These are phyloP conservation scores for Ceratobasidium sp. DNA, from an alignment of 1,284 basidiomycete species.

Conservation along the genomic window DNA sequence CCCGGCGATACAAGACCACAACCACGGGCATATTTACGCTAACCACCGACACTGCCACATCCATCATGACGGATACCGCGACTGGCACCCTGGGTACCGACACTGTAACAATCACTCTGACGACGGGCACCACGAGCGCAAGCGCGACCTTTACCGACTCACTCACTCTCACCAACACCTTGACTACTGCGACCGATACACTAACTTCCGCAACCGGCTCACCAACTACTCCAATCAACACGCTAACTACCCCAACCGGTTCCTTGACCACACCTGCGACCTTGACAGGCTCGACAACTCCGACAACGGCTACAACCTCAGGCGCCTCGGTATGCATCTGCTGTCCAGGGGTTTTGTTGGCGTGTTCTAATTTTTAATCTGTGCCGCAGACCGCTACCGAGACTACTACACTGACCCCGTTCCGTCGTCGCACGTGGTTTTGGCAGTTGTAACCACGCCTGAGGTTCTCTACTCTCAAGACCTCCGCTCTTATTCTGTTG, in stretches of 20 bases:
- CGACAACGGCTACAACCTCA: background rate
- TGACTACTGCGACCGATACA: background rate
- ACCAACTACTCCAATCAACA: too few species aligned
- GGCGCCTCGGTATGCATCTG: background rate
- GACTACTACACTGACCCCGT: constrained; percentile 1
- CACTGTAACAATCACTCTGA: background rate
- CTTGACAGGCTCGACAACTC: constrained; percentile 2
- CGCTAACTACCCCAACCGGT: too few species aligned
- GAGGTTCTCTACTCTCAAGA: background rate
- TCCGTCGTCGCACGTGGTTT: constrained; percentile 29
- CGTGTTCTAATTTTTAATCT: background rate
- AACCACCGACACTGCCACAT: background rate
- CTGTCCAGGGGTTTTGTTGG: background rate
- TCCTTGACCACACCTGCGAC: constrained; percentile 10
- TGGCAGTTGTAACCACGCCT: background rate
- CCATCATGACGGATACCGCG: background rate
- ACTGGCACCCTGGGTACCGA: constrained; percentile 5
- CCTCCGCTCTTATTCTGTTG: background rate
- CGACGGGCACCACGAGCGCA: background rate
- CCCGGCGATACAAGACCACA: background rate
- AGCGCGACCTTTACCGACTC: background rate
- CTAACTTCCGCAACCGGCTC: background rate
- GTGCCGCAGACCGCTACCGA: constrained; percentile 1
- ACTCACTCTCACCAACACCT: background rate
- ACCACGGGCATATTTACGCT: background rate